These are phyloP conservation scores for Wickerhamomyces hampshirensis DNA, from an alignment of 805 yeast genomes.

Conservation along the genomic window DNA sequence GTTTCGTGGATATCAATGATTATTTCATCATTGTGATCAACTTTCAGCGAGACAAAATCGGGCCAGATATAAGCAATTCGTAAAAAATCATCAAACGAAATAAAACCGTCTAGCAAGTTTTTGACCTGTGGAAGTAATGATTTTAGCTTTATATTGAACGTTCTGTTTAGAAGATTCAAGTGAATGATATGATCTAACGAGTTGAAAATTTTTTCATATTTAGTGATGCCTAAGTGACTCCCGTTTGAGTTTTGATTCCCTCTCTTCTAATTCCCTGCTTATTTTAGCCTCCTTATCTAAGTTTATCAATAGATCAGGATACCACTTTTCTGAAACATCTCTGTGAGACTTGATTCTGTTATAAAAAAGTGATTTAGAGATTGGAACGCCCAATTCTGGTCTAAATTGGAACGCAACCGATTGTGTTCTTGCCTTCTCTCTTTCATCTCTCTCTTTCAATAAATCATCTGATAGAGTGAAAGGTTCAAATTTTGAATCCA, in stretches of 20 bases:
- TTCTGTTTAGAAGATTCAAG: constrained; percentile 11
- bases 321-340: constrained; percentile 43
- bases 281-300: constrained; percentile 40
- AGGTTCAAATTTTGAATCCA: constrained; percentile 29
- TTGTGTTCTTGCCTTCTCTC: constrained; percentile 33
- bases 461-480: constrained; percentile 29
- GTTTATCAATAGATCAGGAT: constrained; percentile 37
- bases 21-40: constrained; percentile 15
- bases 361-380: constrained; percentile 41
- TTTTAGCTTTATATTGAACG: constrained; percentile 17
- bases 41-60: constrained; percentile 10
- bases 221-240: constrained; percentile 1
- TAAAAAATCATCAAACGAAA: constrained; percentile 13
- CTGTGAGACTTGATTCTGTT: constrained; percentile 46
- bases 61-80: constrained; percentile 21
- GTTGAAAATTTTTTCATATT: constrained; percentile 11
- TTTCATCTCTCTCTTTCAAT: constrained; percentile 26
- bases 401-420: constrained; percentile 26
- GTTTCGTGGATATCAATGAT: constrained; percentile 17
- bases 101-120: constrained; percentile 6
- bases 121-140: constrained; percentile 14
- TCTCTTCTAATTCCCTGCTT: constrained; percentile 29
- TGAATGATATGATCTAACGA: constrained; percentile 17
- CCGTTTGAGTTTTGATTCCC: not conserved
- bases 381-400: constrained; percentile 31